phyloP scores from a whole-genome alignment of 176 grass and related monocot genomes.

The Aegilops tauschii region DNA sequence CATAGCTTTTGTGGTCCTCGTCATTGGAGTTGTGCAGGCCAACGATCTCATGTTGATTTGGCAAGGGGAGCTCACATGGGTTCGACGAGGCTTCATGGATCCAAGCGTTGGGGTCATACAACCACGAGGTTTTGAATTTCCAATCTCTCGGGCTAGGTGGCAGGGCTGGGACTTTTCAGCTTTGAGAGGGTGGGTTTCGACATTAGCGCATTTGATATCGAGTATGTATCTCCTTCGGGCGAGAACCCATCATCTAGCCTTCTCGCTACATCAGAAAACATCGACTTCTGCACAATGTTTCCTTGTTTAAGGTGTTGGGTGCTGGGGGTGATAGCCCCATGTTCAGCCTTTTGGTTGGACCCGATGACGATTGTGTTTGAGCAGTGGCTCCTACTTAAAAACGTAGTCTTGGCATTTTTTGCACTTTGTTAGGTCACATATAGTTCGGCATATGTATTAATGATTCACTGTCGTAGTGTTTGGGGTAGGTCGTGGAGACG shows the following conservation, averaged over 20 bases:
- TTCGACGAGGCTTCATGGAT: not conserved
- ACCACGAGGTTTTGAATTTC: too few relatives aligned
- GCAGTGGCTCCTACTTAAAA: not conserved
- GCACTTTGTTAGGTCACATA: not conserved
- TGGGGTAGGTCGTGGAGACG: not conserved
- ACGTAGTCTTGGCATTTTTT: not conserved
- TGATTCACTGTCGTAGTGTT: not conserved
- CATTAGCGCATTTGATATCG: not conserved
- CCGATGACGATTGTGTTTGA: not conserved
- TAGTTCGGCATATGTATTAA: not conserved
- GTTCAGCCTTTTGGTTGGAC: not conserved
- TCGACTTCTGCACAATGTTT: fast-evolving
- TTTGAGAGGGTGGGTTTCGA: not conserved
- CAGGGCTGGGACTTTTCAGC: not conserved
- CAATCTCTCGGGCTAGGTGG: too few relatives aligned
- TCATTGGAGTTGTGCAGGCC: fast-evolving
- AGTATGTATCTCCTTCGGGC: not conserved
- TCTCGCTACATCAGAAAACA: not conserved
- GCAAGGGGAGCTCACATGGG: not conserved
- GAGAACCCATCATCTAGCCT: too few relatives aligned
- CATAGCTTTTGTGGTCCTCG: not conserved
- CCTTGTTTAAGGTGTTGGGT: not conserved
- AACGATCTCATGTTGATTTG: not conserved
- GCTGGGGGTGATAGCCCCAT: not conserved
- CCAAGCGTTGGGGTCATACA: not conserved